Base-by-base conservation (phyloP, 805 yeast species). In the Saccharomycopsis sp. region DNA sequence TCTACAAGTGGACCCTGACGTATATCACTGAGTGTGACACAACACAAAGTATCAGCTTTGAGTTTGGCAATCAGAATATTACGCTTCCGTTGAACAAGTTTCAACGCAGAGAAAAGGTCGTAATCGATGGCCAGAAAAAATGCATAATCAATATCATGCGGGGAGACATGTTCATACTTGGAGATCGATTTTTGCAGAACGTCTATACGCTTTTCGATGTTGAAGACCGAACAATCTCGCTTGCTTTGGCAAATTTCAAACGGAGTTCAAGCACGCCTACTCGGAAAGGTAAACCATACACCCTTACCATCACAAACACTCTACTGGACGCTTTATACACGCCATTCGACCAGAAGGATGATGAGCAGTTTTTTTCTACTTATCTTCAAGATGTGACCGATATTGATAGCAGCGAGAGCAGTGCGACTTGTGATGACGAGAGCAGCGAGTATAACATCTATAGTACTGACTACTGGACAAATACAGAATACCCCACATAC, bases 121-220 rank as follows among this genome's bases (percentile, higher is more conserved):
- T 51, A 5, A 3, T 51, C 12, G 51, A 55, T 29, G 51, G 55
- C 20, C 50, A 29, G 18, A 14, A 29, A 16, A 9, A 46, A 14
- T 55, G 58, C 50, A 7, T 46, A 20, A 14, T 79, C 3, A 61
- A 80, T 2, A 61, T 70, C 34, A 60, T 67, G 2, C 64, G 73
- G 5, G 71, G 69, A 44, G 70, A 67, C 56, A 70, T 73, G 57
- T 74, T 76, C 48, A 29, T 56, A 3, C 67, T 81, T 16, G 87
- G 87, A 53, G 85, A 81, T 65, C 69, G 77, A 2, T 78, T 83
- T 67, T 66, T 83, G 60, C 72, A 78, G 58, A 68, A 76, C 34
- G 80, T 79, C 1, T 82, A 81, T 63, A 72, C 77, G 46, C 84
- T 81, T 50, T 83, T 74, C 59, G 85, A 83, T 66, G 64, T 81